A percentile compares a stretch with the other conserved stretches of the same genome.
phyloP scores from a whole-genome alignment of 148 eudicot genomes.

The Suaeda aralocaspica region DNA sequence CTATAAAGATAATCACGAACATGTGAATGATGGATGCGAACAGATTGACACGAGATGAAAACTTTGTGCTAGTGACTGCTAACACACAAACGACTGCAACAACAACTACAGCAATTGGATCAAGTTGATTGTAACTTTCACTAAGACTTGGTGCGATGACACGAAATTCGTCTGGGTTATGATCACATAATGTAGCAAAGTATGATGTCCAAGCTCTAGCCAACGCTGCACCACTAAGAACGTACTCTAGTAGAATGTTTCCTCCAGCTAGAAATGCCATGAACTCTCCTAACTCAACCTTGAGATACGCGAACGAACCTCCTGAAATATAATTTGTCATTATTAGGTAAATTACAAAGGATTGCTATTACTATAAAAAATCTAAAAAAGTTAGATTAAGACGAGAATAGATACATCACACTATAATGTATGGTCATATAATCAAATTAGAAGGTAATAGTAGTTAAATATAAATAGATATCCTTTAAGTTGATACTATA shows the following conservation, averaged over 20 bases:
- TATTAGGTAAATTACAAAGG: not conserved
- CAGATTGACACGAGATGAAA: conserved; percentile 42
- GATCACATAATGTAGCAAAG: conserved; percentile 56
- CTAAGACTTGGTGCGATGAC: conserved; percentile 27
- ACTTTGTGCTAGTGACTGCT: conserved; percentile 38
- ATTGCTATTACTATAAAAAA: too few species aligned
- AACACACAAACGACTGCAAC: conserved; percentile 28
- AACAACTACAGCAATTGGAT: conserved; percentile 46
- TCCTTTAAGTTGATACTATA: too few species aligned
- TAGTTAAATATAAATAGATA: too few species aligned
- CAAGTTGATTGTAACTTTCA: conserved; percentile 35
- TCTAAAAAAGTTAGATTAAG: too few species aligned
- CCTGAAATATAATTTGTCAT: conserved; percentile 23
- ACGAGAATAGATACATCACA: too few species aligned
- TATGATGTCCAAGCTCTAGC: conserved; percentile 78
- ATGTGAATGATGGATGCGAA: conserved; percentile 39
- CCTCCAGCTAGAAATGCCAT: conserved; percentile 49
- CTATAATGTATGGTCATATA: too few species aligned
- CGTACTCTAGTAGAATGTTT: conserved; percentile 53
- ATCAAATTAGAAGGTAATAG: too few species aligned
- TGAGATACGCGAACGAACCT: conserved; percentile 50
- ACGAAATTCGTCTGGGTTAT: conserved; percentile 36
- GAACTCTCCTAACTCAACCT: conserved; percentile 55
- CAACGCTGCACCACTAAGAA: conserved; percentile 58
- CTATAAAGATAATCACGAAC: conserved; percentile 34